These are phyloP conservation scores for Agrocybe chaxingu DNA, from an alignment of 768 basidiomycete species.

Conservation along the genomic window DNA sequence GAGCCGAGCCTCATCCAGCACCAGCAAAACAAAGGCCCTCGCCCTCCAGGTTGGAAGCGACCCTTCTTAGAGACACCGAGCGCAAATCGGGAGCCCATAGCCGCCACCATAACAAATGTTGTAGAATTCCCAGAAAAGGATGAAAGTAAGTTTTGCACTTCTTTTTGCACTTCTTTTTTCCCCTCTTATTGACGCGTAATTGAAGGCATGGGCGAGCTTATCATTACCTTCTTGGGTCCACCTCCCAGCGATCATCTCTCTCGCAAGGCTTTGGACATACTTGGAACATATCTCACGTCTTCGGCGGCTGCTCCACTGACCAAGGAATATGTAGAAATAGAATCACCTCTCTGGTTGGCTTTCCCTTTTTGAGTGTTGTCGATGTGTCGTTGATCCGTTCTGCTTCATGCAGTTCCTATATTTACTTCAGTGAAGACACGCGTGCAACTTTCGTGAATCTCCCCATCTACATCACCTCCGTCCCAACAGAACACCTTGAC, in stretches of 20 bases:
- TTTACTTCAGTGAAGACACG: conserved; percentile 79
- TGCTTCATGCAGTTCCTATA: conserved; percentile 57
- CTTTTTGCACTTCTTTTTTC: not conserved
- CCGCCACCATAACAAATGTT: conserved; percentile 49
- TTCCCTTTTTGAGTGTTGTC: not conserved
- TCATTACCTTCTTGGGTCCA: conserved; percentile 79
- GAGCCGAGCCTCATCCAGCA: conserved; percentile 82
- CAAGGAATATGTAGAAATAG: conserved; percentile 91
- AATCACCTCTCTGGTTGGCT: conserved; percentile 80
- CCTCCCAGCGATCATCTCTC: conserved; percentile 66
- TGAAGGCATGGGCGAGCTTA: conserved; percentile 74
- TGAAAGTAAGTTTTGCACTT: conserved; percentile 51
- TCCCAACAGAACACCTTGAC: conserved; percentile 79
- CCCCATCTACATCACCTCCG: conserved; percentile 76
- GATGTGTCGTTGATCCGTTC: not conserved
- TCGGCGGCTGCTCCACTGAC: conserved; percentile 78
- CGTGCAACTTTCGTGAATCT: conserved; percentile 72
- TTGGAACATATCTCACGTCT: conserved; percentile 87
- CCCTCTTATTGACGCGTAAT: not conserved
- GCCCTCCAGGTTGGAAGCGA: conserved; percentile 83
- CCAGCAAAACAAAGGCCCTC: conserved; percentile 64
- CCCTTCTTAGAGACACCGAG: conserved; percentile 91
- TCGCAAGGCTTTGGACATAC: conserved; percentile 80
- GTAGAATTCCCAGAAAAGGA: conserved; percentile 97
- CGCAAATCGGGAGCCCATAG: conserved; percentile 52